Evolutionary conservation across 1,139 yeast species (phyloP).

Genomic region (Candida sanyaensis): DNA sequence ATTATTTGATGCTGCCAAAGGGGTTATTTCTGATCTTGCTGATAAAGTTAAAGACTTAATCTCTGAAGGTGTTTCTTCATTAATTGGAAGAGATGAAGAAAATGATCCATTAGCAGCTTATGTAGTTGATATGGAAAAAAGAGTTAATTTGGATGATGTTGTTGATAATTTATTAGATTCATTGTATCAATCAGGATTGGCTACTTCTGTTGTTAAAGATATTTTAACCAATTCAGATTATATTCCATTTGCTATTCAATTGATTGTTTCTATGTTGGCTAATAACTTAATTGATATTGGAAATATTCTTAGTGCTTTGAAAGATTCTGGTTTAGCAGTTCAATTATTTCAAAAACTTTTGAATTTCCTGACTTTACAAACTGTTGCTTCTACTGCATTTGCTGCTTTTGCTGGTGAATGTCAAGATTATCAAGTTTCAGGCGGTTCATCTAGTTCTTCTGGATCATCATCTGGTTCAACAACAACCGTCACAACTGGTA

Average conservation of each 20-base stretch:
- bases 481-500: slow-evolving; percentile 13
- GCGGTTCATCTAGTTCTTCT: slow-evolving; percentile 11
- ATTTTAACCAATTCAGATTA: slow-evolving; percentile 41
- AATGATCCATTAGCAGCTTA: slow-evolving; percentile 10
- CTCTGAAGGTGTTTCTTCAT: slow-evolving; percentile 20
- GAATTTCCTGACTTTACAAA: slow-evolving; percentile 33
- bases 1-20: slow-evolving; percentile 36
- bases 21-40: slow-evolving; percentile 29
- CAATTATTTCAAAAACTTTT: slow-evolving; percentile 38
- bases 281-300: slow-evolving; percentile 31
- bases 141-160: slow-evolving; percentile 29
- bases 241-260: slow-evolving; percentile 39
- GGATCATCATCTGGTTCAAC: slow-evolving; percentile 2
- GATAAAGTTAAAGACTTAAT: slow-evolving; percentile 28
- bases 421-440: slow-evolving; percentile 14
- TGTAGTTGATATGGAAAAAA: slow-evolving; percentile 17
- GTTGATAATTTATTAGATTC: slow-evolving; percentile 43
- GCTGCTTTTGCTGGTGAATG: slow-evolving; percentile 47
- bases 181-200: slow-evolving; percentile 45
- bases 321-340: slow-evolving; percentile 37
- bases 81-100: slow-evolving; percentile 19
- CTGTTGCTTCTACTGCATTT: slow-evolving; percentile 42
- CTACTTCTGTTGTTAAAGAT: slow-evolving; percentile 41
- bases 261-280: slow-evolving; percentile 32
- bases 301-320: slow-evolving; percentile 33